Conservation (phyloP, 305 asterid species). For the Andrographis paniculata region DNA sequence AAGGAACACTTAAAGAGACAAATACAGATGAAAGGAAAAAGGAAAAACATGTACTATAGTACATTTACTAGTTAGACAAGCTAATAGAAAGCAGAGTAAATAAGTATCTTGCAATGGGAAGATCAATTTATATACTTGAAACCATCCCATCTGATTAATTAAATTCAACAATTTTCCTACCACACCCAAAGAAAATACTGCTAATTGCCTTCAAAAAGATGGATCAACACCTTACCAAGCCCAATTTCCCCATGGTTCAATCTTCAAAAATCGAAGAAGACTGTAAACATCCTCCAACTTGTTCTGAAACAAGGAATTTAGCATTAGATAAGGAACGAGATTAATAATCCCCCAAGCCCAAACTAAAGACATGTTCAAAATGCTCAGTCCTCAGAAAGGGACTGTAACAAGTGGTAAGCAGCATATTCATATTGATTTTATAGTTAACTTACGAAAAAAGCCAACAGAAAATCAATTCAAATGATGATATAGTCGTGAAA, state of each 20-base stretch:
- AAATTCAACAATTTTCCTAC: constrained; percentile 4
- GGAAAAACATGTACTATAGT: not conserved
- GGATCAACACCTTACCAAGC: constrained; percentile 61
- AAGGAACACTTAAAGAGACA: not conserved
- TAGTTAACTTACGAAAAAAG: not conserved
- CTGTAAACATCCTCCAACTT: constrained; percentile 90
- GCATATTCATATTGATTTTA: constrained; percentile 3
- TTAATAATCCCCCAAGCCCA: constrained; percentile 8
- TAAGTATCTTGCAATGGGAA: too few species aligned
- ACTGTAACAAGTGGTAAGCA: constrained; percentile 1
- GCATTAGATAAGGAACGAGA: constrained; percentile 17
- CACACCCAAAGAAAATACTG: constrained; percentile 5
- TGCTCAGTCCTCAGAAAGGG: constrained; percentile 14
- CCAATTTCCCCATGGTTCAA: constrained; percentile 99
- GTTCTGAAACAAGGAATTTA: constrained; percentile 52
- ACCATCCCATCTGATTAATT: too few species aligned
- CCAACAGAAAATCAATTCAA: not conserved
- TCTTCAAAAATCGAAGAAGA: constrained; percentile 91
- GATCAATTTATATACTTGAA: too few species aligned
- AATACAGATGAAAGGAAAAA: not conserved
- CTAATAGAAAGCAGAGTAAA: not conserved
- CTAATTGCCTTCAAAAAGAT: constrained; percentile 19
- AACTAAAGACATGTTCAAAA: constrained; percentile 11
- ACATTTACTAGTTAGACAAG: not conserved
- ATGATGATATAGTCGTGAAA: constrained; percentile 7